A percentile compares a stretch with the other conserved stretches of the same genome.
phyloP scores from a whole-genome alignment of 495 filamentous ascomycete genomes.

The Clavariopsis aquatica region DNA sequence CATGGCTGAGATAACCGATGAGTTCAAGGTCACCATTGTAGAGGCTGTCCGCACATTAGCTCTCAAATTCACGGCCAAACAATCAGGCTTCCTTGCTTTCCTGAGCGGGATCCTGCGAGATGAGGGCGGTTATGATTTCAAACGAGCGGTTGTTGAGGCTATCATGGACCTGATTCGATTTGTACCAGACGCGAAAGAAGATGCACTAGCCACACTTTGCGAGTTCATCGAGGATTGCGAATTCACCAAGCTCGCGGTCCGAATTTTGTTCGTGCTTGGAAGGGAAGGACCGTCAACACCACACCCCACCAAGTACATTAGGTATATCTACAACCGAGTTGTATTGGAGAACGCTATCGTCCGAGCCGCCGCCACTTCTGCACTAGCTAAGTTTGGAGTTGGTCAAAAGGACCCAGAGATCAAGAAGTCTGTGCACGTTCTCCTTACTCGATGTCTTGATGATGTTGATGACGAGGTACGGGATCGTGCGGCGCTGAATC shows the following conservation, averaged over 20 bases:
- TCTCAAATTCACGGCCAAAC: conserved; percentile 96
- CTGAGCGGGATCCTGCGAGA: conserved; percentile 91
- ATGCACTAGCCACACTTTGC: conserved; percentile 93
- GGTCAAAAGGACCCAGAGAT: conserved; percentile 93
- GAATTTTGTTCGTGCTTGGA: conserved; percentile 90
- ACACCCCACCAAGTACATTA: conserved; percentile 96
- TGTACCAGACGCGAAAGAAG: conserved; percentile 95
- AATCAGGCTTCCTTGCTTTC: conserved; percentile 96
- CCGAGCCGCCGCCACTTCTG: conserved; percentile 91
- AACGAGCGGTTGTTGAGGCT: conserved; percentile 95
- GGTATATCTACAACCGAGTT: conserved; percentile 99
- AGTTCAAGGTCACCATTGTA: conserved; percentile 99
- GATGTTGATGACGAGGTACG: conserved; percentile 98
- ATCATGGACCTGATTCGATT: conserved; percentile 99
- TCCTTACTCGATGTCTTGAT: conserved; percentile 91
- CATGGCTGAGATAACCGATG: conserved; percentile 58
- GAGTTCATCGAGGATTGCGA: conserved; percentile 99
- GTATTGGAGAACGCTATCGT: conserved; percentile 97
- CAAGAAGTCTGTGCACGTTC: conserved; percentile 88
- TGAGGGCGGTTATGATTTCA: conserved; percentile 98
- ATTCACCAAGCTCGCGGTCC: conserved; percentile 96
- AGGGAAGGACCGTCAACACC: conserved; percentile 93
- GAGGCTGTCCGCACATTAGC: conserved; percentile 96
- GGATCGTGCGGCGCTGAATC: conserved; percentile 89
- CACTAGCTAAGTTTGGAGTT: conserved; percentile 94